A percentile compares a stretch with the other conserved stretches of the same genome.
These are phyloP conservation scores for Huntiella moniliformis DNA, from an alignment of 2,329 filamentous ascomycete species.

Conservation along the genomic window DNA sequence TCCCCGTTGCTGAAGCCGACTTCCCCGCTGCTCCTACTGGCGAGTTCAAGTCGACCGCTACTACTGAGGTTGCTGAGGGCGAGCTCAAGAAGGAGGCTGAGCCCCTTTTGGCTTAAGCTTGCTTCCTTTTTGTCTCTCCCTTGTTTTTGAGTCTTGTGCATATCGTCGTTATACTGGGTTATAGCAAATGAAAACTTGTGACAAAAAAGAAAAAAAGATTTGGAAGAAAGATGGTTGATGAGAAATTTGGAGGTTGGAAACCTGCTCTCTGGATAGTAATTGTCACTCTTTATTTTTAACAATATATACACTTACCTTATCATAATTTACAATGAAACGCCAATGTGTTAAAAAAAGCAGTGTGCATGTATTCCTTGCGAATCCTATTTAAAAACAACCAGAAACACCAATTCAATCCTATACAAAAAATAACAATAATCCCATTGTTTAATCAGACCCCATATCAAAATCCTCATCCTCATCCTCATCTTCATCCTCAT, in stretches of 20 bases:
- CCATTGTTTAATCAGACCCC: conserved; percentile 8
- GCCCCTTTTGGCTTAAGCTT: conserved; percentile 7
- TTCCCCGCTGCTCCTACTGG: conserved; percentile 22
- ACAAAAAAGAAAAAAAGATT: too few species aligned
- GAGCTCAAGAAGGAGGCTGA: conserved; percentile 15
- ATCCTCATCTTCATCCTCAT: conserved; percentile 5
- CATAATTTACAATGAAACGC: neutral
- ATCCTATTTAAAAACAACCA: neutral
- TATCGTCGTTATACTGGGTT: neutral
- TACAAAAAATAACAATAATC: neutral
- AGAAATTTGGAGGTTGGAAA: neutral
- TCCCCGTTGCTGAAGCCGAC: conserved; percentile 19
- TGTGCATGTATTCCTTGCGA: neutral
- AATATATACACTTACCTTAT: too few species aligned
- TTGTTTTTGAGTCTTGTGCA: neutral
- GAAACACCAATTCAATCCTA: neutral
- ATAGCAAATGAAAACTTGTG: too few species aligned
- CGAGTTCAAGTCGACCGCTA: conserved; percentile 18
- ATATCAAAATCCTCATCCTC: conserved; percentile 11
- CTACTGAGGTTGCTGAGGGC: conserved; percentile 21
- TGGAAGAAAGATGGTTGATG: neutral
- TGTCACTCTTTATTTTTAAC: too few species aligned
- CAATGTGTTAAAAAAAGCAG: neutral
- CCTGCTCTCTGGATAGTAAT: too few species aligned
- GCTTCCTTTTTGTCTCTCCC: neutral